These are phyloP conservation scores for Tolypocladium sp. DNA, from an alignment of 2,329 filamentous ascomycete species.

Conservation along the genomic window DNA sequence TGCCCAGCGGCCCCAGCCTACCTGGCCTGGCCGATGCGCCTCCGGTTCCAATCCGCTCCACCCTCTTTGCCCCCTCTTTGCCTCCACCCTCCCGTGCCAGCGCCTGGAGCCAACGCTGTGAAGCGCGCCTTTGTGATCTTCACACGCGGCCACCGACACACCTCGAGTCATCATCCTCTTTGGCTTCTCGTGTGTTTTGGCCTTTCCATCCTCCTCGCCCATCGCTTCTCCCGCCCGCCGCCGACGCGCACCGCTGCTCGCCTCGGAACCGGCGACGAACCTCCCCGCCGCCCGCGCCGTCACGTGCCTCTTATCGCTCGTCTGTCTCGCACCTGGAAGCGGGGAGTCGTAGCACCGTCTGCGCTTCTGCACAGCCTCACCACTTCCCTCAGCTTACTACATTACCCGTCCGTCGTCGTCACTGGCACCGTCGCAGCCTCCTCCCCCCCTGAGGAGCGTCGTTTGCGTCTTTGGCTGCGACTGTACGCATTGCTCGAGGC, in stretches of 20 bases:
- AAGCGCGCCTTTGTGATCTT: background rate
- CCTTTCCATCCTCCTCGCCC: background rate
- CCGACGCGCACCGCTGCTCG: background rate
- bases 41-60: background rate
- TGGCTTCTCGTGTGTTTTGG: background rate
- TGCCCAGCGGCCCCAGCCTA: background rate
- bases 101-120: background rate
- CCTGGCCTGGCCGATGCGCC: background rate
- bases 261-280: background rate
- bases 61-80: background rate
- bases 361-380: slow-evolving; percentile 8
- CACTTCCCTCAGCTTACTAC: slow-evolving; percentile 1
- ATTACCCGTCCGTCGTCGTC: background rate
- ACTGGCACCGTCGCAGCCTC: background rate
- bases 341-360: slow-evolving; percentile 4
- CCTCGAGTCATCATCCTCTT: background rate
- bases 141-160: background rate
- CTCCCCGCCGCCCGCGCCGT: background rate
- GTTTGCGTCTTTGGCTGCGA: slow-evolving; percentile 5
- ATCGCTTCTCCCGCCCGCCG: background rate
- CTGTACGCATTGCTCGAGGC: slow-evolving; percentile 8
- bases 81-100: background rate
- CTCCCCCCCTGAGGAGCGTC: slow-evolving; percentile 2
- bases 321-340: slow-evolving; percentile 1
- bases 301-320: slow-evolving; percentile 1